Base-by-base conservation (phyloP, 352 stramenopile genomes). In the Phytophthora chlamydospora region DNA sequence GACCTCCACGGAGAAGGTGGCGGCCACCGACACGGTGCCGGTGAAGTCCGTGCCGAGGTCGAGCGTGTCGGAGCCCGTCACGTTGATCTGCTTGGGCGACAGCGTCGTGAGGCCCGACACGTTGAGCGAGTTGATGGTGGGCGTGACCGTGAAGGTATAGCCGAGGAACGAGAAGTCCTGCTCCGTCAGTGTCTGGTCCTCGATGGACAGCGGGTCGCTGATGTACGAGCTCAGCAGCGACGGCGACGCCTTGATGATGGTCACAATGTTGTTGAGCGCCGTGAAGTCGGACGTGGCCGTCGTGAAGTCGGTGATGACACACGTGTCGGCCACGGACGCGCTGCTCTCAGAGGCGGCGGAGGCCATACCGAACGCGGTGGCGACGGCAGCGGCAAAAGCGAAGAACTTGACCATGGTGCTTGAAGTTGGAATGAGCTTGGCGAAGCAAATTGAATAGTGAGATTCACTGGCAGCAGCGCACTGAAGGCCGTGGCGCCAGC, bases 91-190 rank as follows among this genome's bases (percentile, higher is more conserved):
- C 52, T 78, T 72, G n/a, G 75, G 74, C 19, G 64, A 41, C 47
- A 89, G 51, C 17, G 53, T 81, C 27, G 63, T 75, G 47, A 89
- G 60, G 27, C 79, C 76, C 21, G 52, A 66, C 14, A 83, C 59
- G 29, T 73, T 81, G 40, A 89, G 46, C 41, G 58, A 59, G 42
- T 86, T 65, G 66, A 89, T 75, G 14, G 73, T 71, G 10, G 79
- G 79, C 50, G 76, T 85, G 59, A 82, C 48, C 27, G 57, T 63
- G 52, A 88, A 86, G 57, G 79, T 68, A 43, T 75, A 55, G 56
- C 76, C 75, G 24, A 88, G 76, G 42, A 85, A 61, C 19, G 66
- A 80, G 53, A 81, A 83, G 32, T 73, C 68, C 40, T 83, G 51
- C 32, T 62, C 72, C 42, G 73, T 70, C 17, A 87, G 58, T 10